These are phyloP conservation scores for Spiromastix sp. DNA, from an alignment of 2,329 filamentous ascomycete species.

Conservation along the genomic window DNA sequence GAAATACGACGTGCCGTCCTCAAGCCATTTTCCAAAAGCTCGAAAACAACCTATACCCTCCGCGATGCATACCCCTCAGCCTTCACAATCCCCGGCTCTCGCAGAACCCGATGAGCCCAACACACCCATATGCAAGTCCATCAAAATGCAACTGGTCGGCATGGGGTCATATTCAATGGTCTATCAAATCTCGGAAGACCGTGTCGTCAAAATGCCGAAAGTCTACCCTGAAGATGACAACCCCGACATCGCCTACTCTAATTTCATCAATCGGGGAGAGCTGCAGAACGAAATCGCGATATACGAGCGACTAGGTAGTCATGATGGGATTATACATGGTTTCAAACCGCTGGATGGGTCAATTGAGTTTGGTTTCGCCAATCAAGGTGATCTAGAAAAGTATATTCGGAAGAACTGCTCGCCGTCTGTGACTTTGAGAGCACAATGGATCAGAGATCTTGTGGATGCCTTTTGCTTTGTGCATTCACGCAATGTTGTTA, in stretches of 20 bases:
- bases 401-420: not conserved
- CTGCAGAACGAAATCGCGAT: constrained; percentile 1
- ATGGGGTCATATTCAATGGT: not conserved
- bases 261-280: constrained; percentile 1
- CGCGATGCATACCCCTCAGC: too few species aligned
- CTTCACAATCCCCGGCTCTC: too few species aligned
- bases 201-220: not conserved
- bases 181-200: not conserved
- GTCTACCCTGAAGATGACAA: not conserved
- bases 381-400: constrained; percentile 1
- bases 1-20: too few species aligned
- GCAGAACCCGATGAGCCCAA: too few species aligned
- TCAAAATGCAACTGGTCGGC: not conserved
- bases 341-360: not conserved
- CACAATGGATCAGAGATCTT: not conserved
- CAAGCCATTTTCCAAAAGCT: too few species aligned
- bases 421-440: not conserved
- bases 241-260: not conserved
- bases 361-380: not conserved
- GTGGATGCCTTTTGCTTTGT: not conserved
- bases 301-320: not conserved
- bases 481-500: not conserved
- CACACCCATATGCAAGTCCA: not conserved
- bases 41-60: too few species aligned
- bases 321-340: not conserved